phyloP scores from a whole-genome alignment of 1,139 yeast species.

The Blastobotrys illinoisensis region DNA sequence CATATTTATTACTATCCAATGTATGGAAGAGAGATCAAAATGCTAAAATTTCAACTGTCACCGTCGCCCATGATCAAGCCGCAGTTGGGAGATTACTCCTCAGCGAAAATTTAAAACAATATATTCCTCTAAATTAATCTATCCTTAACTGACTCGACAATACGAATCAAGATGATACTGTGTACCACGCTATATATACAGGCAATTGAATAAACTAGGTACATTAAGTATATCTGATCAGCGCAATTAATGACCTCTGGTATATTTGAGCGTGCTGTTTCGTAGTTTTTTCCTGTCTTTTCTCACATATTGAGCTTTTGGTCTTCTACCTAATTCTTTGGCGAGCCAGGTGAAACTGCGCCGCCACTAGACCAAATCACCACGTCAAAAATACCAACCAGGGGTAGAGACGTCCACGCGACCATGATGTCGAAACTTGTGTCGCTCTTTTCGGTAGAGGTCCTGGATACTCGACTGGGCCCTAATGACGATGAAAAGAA shows the following conservation, averaged over 20 bases:
- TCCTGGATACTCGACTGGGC: conserved; percentile 66
- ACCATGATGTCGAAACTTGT: conserved; percentile 10
- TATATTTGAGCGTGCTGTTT: no score
- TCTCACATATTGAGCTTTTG: no score
- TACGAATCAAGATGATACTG: no score
- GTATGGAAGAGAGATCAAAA: not conserved
- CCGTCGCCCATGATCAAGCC: not conserved
- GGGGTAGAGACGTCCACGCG: not conserved
- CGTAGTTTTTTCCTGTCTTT: no score
- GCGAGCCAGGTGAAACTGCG: not conserved
- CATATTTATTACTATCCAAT: not conserved
- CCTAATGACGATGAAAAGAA: conserved; percentile 48
- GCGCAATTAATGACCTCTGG: no score
- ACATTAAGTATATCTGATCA: no score
- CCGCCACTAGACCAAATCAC: not conserved
- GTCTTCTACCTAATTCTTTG: no score
- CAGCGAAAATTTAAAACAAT: no score
- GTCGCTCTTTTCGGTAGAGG: conserved; percentile 56
- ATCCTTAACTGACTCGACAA: not conserved
- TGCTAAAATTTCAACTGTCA: not conserved
- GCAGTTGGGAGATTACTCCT: not conserved
- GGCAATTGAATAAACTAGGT: no score
- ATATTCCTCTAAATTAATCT: no score
- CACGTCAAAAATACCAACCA: not conserved
- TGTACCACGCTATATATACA: no score